These are phyloP conservation scores for Nicotiana otophora DNA, from an alignment of 257 asterid genomes.

Conservation along the genomic window DNA sequence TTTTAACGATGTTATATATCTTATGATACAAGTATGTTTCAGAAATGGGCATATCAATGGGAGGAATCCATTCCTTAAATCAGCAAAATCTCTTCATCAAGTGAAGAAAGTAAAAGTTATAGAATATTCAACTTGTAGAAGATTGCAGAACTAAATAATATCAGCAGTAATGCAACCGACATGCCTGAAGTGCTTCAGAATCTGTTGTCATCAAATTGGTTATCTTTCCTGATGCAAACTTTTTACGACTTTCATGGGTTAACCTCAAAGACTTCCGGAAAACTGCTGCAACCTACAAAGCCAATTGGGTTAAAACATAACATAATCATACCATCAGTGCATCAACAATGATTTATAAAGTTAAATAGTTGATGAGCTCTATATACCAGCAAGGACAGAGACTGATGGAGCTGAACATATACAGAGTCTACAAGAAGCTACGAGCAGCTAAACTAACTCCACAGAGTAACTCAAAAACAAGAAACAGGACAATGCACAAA, in stretches of 20 bases:
- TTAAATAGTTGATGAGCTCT: not conserved
- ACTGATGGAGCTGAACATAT: not conserved
- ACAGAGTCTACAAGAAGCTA: not conserved
- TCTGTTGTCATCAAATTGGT: conserved; percentile 96
- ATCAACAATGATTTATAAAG: not conserved
- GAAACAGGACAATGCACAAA: not conserved
- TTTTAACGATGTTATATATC: not conserved
- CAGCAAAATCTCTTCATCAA: not conserved
- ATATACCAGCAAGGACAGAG: not conserved
- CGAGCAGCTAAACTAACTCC: not conserved
- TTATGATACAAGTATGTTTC: not conserved
- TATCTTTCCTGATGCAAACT: conserved; percentile 77
- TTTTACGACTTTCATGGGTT: conserved; percentile 92
- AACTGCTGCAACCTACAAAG: conserved; percentile 78
- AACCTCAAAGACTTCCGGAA: conserved; percentile 82
- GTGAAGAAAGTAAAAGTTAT: not conserved
- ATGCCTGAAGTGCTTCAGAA: conserved; percentile 92
- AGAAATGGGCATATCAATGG: not conserved
- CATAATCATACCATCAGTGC: not conserved
- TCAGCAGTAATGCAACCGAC: conserved; percentile 7
- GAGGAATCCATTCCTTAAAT: not conserved
- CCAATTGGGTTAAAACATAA: not conserved
- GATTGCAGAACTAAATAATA: not conserved
- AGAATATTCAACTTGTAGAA: not conserved
- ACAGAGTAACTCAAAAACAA: not conserved